Conservation (phyloP, 2,329 filamentous ascomycete species). For the Sporothrix pseudoabietina region DNA sequence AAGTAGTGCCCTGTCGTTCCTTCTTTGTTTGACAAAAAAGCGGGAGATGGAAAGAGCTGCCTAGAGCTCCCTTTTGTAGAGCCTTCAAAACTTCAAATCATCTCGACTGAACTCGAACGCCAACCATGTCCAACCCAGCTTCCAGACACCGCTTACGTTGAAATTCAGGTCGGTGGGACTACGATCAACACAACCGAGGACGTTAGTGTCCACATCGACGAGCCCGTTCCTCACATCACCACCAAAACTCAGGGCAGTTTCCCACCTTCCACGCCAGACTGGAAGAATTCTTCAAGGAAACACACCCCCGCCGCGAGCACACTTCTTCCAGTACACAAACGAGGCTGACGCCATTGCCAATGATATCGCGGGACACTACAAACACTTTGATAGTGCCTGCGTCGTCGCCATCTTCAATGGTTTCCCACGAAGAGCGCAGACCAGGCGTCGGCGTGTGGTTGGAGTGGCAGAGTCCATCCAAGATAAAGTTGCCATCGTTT, state of each 20-base stretch:
- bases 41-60: background rate
- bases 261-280: conserved; percentile 50
- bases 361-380: no score
- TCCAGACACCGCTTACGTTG: conserved; percentile 6
- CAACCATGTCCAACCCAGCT: background rate
- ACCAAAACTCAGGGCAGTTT: background rate
- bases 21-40: background rate
- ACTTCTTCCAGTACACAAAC: conserved; percentile 57
- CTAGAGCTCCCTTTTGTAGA: background rate
- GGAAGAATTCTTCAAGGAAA: conserved; percentile 63
- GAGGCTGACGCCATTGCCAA: conserved; percentile 37
- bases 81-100: no score
- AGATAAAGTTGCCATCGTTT: conserved; percentile 58
- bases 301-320: conserved; percentile 57
- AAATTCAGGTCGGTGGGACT: background rate
- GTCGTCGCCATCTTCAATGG: no score
- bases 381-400: no score
- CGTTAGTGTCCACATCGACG: background rate
- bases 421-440: no score
- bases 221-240: background rate
- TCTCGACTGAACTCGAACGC: background rate
- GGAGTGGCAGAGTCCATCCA: conserved; percentile 54
- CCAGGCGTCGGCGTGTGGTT: conserved; percentile 56
- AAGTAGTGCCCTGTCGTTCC: background rate
- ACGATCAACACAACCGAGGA: background rate